These are phyloP conservation scores for Boletus vinaceobasis DNA, from an alignment of 768 basidiomycete genomes.

Conservation along the genomic window DNA sequence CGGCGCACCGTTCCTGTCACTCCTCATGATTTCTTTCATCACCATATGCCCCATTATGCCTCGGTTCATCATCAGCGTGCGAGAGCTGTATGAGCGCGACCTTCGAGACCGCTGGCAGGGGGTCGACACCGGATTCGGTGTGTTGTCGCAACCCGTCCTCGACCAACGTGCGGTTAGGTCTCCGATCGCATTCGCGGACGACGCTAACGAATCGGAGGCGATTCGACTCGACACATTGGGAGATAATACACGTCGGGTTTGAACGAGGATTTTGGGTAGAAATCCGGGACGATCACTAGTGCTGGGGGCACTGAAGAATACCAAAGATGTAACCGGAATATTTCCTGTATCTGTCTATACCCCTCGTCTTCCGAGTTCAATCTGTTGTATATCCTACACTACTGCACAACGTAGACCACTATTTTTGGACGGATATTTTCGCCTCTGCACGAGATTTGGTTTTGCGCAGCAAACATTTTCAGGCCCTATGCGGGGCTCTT, in stretches of 20 bases:
- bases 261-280: not conserved
- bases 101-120: not conserved
- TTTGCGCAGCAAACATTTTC: too few relatives aligned
- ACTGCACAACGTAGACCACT: too few relatives aligned
- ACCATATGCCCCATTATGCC: not conserved
- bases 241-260: not conserved
- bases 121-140: conserved; percentile 6
- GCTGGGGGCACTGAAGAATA: too few relatives aligned
- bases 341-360: too few relatives aligned
- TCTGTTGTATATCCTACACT: too few relatives aligned
- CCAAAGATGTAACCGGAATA: too few relatives aligned
- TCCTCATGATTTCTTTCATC: not conserved
- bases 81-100: not conserved
- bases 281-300: too few relatives aligned
- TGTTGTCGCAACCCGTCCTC: not conserved
- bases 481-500: too few relatives aligned
- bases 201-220: not conserved
- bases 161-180: not conserved
- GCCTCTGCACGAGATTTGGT: too few relatives aligned
- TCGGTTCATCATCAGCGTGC: conserved; percentile 10
- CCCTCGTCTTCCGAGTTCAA: too few relatives aligned
- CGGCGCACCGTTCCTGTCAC: accelerated
- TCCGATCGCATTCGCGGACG: not conserved
- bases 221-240: not conserved
- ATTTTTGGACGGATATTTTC: too few relatives aligned